These are phyloP conservation scores for Beauveria sp. DNA, from an alignment of 2,329 filamentous ascomycete species.

Conservation along the genomic window DNA sequence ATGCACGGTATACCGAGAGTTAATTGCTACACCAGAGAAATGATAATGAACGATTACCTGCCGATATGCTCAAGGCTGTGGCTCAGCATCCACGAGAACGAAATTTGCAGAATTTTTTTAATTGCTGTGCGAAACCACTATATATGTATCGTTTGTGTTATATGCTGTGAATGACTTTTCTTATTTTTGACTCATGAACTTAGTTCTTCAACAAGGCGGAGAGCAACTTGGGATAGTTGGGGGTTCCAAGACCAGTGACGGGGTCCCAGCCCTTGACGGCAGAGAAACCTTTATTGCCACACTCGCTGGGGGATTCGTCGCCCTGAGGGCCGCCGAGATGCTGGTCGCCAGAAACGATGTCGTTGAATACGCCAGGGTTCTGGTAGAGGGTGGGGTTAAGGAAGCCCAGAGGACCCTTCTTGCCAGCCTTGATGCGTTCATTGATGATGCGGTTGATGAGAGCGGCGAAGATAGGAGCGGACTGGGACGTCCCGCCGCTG, in stretches of 20 bases:
- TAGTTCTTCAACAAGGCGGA: neutral
- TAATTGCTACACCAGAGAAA: neutral
- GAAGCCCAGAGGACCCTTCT: constrained; percentile 29
- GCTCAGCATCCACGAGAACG: too few species aligned
- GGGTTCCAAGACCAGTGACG: constrained; percentile 6
- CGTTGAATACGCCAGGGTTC: neutral
- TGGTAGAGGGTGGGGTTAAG: constrained; percentile 12
- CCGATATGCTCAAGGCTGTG: too few species aligned
- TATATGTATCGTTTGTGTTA: too few species aligned
- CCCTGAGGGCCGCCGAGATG: neutral
- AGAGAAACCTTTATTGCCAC: neutral
- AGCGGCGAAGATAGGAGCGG: constrained; percentile 14
- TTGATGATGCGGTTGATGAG: constrained; percentile 16
- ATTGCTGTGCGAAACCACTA: too few species aligned
- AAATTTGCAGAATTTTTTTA: too few species aligned
- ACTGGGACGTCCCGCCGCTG: constrained; percentile 10
- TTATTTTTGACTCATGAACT: too few species aligned
- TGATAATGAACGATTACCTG: neutral
- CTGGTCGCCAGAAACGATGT: neutral
- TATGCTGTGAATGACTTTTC: too few species aligned
- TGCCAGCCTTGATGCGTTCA: constrained; percentile 20
- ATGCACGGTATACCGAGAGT: neutral
- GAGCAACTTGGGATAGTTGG: constrained; percentile 10
- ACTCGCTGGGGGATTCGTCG: neutral
- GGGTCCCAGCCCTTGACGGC: constrained; percentile 9